A percentile compares a stretch with the other conserved stretches of the same genome.
Evolutionary conservation across 2,329 filamentous ascomycete genomes (phyloP).

Genomic region (Lecanoromycetidae sp.): DNA sequence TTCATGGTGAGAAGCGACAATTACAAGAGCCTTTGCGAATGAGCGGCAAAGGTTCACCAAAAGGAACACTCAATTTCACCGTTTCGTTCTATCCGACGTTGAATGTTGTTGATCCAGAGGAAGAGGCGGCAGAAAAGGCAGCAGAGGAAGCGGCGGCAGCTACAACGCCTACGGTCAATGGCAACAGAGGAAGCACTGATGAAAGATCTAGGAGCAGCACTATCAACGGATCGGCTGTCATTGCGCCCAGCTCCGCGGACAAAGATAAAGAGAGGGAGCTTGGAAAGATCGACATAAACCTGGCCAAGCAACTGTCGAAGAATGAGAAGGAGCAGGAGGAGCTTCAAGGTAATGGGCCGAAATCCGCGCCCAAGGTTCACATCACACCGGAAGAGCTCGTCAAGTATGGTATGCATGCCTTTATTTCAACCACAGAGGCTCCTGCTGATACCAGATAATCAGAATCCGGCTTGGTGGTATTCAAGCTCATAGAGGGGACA

Average conservation of each 20-base stretch:
- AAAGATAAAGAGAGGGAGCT: constrained; percentile 17
- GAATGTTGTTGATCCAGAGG: constrained; percentile 77
- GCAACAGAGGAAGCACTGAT: constrained; percentile 17
- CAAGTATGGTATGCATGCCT: constrained; percentile 50
- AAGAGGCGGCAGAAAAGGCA: constrained; percentile 52
- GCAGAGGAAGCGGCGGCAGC: constrained; percentile 33
- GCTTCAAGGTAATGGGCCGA: constrained; percentile 31
- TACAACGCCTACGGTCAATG: constrained; percentile 20
- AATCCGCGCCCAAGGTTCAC: constrained; percentile 54
- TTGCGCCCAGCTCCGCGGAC: constrained; percentile 1
- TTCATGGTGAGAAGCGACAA: constrained; percentile 61
- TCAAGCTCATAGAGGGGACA: constrained; percentile 84
- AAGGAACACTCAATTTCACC: constrained; percentile 72
- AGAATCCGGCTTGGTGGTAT: constrained; percentile 88
- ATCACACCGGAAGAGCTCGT: constrained; percentile 69
- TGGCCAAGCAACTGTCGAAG: constrained; percentile 35
- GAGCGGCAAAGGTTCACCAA: constrained; percentile 58
- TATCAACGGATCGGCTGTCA: constrained; percentile 4
- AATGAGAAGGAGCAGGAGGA: constrained; percentile 41
- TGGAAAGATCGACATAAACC: constrained; percentile 28
- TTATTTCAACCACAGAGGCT: no score
- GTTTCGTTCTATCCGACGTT: constrained; percentile 83
- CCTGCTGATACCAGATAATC: no score
- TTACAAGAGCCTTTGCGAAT: constrained; percentile 59
- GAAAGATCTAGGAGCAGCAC: constrained; percentile 17